Percentiles rank a stretch among this genome's conserved stretches.
Conservation (phyloP, 2,329 filamentous ascomycete genomes). For the Didymella segeticola region DNA sequence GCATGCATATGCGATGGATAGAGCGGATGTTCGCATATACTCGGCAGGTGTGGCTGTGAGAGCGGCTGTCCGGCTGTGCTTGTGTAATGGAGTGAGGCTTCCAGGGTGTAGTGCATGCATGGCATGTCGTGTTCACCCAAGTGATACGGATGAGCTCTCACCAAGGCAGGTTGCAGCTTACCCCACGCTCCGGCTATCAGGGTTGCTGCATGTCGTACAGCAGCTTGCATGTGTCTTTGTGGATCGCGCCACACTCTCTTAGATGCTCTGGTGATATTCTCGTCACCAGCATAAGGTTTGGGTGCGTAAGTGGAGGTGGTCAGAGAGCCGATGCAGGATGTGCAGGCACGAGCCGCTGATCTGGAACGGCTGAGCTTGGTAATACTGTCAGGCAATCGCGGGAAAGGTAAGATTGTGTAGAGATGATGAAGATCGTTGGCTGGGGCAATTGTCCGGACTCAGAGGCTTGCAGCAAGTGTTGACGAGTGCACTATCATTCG, state of each 20-base stretch:
- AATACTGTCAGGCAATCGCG: neutral
- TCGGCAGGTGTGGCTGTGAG: slow-evolving; percentile 1
- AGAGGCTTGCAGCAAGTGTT: neutral
- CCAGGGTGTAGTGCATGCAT: slow-evolving; percentile 3
- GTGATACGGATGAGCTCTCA: neutral
- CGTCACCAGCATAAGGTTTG: neutral
- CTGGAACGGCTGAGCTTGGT: slow-evolving; percentile 1
- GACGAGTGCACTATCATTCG: neutral
- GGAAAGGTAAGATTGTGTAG: neutral
- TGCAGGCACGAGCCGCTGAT: slow-evolving; percentile 9
- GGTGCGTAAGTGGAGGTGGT: neutral
- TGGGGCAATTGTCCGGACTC: neutral
- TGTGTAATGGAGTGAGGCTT: slow-evolving; percentile 9
- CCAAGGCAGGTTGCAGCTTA: neutral
- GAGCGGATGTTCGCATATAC: neutral
- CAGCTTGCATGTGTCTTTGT: neutral
- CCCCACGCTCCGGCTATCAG: slow-evolving; percentile 2
- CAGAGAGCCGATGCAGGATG: neutral
- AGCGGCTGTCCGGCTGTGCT: slow-evolving; percentile 9
- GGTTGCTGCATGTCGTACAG: neutral
- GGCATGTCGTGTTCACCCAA: slow-evolving; percentile 7
- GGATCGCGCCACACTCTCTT: neutral
- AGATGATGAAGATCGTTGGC: neutral
- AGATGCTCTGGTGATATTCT: neutral
- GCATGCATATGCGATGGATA: neutral